These are phyloP conservation scores for Erodium texanum DNA, from an alignment of 441 rosid species.

Conservation along the genomic window DNA sequence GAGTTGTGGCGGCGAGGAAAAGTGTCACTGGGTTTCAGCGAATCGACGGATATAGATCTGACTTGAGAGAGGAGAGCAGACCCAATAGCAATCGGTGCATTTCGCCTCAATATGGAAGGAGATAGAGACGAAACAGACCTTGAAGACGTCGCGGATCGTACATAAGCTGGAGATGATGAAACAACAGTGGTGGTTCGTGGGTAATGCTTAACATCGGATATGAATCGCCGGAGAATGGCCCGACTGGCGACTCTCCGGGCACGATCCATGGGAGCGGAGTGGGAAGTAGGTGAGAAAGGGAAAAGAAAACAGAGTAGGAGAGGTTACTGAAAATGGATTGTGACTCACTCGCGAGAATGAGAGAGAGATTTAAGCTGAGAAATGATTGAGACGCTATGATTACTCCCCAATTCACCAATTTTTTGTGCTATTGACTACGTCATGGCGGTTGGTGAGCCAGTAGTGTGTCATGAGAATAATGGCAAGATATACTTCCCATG, in stretches of 20 bases:
- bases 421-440: background rate
- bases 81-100: constrained; percentile 14
- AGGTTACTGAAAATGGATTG: background rate
- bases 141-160: constrained; percentile 33
- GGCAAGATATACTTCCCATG: too few relatives aligned
- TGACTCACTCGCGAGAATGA: background rate
- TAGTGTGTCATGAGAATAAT: too few relatives aligned
- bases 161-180: constrained; percentile 22
- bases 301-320: background rate
- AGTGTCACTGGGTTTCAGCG: constrained; percentile 62
- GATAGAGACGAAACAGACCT: constrained; percentile 55
- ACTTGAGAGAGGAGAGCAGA: constrained; percentile 38
- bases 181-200: constrained; percentile 8
- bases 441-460: too few relatives aligned
- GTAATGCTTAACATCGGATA: constrained; percentile 44
- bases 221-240: constrained; percentile 58
- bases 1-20: constrained; percentile 94
- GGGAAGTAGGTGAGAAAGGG: background rate
- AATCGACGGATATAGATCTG: constrained; percentile 62
- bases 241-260: constrained; percentile 79
- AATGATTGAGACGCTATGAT: background rate
- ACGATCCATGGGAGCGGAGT: constrained; percentile 76
- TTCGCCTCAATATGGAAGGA: background rate
- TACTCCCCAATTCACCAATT: background rate
- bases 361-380: background rate